Evolutionary conservation across 192 early-diverging fungal genomes (phyloP), one percentile per base, ranked within the genome.

Genomic region (Umbelopsis isabellina): DNA sequence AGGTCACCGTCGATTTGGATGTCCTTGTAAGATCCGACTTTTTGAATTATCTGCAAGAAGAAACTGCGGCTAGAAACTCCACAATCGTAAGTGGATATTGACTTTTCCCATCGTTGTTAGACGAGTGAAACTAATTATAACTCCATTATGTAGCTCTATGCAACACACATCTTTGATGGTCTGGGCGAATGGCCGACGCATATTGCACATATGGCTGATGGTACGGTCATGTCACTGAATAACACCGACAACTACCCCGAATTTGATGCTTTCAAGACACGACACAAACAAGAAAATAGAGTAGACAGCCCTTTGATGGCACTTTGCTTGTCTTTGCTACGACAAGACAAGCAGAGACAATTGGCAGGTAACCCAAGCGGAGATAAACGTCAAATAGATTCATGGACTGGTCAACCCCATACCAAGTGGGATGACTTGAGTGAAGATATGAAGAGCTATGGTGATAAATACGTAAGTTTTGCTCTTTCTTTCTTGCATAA

Each of bases 91-190:
- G 74, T 75, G 1, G 52, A 46, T 55, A 44, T 30, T 35, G 51
- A 1, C n/a, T 20, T 45, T 7, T 4, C n/a, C 22, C 21, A n/a
- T 13, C 18, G 1, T 25, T 8, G 4, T 46, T 35, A 11, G 16
- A 16, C 64, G 3, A 23, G 16, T 44, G 12, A 45, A 13, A 13
- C 21, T 51, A 49, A 23, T 65, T 30, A 33, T 49, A 37, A 37
- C 48, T 27, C 2, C 69, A 13, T 13, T 53, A 20, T 21, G 10
- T 58, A 79, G 79, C 53, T 81, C 0, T 92, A 93, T 75, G 92
- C 92, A 15, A 93, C 92, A 9, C 92, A 93, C 75, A 93, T 93
- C 69, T 93, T 93, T 74, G 92, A 93, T 81, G 90, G 90, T 45
- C 37, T 83, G 1, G 87, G 87, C 64, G 82, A 84, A 11, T 93